Base-by-base conservation (phyloP, 768 basidiomycete genomes). In the Trametes coccinea region DNA sequence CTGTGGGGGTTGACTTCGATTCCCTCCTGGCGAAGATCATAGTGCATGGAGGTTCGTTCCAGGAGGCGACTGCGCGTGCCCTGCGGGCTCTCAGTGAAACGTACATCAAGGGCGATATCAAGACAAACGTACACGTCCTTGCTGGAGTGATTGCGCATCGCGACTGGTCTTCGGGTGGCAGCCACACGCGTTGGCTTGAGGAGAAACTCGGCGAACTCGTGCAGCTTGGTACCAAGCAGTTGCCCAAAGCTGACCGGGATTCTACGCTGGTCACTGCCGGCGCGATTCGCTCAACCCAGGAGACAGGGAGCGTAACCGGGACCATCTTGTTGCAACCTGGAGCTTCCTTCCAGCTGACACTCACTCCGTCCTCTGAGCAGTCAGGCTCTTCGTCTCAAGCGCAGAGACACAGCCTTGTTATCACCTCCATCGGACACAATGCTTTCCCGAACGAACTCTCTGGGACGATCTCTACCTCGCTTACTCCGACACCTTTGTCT, bases 21-120 rank as follows among this genome's bases (percentile, higher is more conserved):
- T 59, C 68, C 5, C 62, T 69, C 27, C 67, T 77, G 30, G 74
- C 73, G 55, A 76, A 77, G 64, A 62, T 75, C 5, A 72, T 76
- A 41, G 60, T 64, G 2, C 46, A 47, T 49, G 66, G 13, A 2
- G 54, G 31, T 0, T 58, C 58, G 2, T 59, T 61, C 50, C 39
- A 61, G 5, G 59, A 61, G 27, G 56, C 62, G 2, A 61, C 47
- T 1, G n/a, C 17, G 3, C 54, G 52, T 27, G 66, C 66, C 2
- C n/a, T 44, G 17, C 55, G 66, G 31, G 66, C 66, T 2, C 27
- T 63, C 4, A 13, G 44, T 41, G 66, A 66, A 34, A 41, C 57
- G 4, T 31, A 39, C 4, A 10, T 66, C 2, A 22, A 27, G 4
- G 56, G 40, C 6, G 53, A 47, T 2, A 58, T 66, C 14, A 63